phyloP scores from a whole-genome alignment of 2,329 filamentous ascomycete species.

The Cladosporium sphaerospermum region DNA sequence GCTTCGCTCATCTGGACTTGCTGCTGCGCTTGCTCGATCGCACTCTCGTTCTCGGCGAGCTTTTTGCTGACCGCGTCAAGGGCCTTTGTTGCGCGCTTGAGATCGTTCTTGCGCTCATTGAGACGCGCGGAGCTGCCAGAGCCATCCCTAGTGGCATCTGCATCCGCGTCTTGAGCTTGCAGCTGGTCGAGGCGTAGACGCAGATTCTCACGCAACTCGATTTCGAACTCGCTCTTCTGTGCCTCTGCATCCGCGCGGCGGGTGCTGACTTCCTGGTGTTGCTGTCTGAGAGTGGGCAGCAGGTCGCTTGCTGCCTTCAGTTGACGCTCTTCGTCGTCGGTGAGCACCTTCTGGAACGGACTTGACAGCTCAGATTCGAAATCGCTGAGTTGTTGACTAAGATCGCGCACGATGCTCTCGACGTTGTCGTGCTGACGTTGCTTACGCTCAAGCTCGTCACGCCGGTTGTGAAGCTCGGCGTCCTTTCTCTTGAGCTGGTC shows the following conservation, averaged over 20 bases:
- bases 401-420: conserved; percentile 49
- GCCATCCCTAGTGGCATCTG: conserved; percentile 40
- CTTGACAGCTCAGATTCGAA: conserved; percentile 76
- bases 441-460: conserved; percentile 67
- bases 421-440: conserved; percentile 60
- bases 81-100: conserved; percentile 68
- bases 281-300: conserved; percentile 67
- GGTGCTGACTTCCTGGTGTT: conserved; percentile 69
- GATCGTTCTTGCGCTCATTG: conserved; percentile 71
- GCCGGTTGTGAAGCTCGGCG: conserved; percentile 66
- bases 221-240: conserved; percentile 75
- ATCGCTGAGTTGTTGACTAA: conserved; percentile 67
- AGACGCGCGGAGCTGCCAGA: conserved; percentile 52
- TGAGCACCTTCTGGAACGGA: conserved; percentile 88
- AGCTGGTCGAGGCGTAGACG: conserved; percentile 82
- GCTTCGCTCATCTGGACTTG: conserved; percentile 56
- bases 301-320: conserved; percentile 64
- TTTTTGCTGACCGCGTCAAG: conserved; percentile 62
- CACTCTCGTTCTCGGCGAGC: conserved; percentile 66
- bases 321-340: conserved; percentile 71
- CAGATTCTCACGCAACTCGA: conserved; percentile 83
- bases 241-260: conserved; percentile 71
- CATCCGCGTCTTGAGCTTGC: conserved; percentile 67
- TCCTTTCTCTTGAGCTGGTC: conserved; percentile 71
- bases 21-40: conserved; percentile 55